Percentiles rank a stretch among this genome's conserved stretches.
Conservation (phyloP, 1,284 basidiomycete genomes). For the Xanthoconium separans region DNA sequence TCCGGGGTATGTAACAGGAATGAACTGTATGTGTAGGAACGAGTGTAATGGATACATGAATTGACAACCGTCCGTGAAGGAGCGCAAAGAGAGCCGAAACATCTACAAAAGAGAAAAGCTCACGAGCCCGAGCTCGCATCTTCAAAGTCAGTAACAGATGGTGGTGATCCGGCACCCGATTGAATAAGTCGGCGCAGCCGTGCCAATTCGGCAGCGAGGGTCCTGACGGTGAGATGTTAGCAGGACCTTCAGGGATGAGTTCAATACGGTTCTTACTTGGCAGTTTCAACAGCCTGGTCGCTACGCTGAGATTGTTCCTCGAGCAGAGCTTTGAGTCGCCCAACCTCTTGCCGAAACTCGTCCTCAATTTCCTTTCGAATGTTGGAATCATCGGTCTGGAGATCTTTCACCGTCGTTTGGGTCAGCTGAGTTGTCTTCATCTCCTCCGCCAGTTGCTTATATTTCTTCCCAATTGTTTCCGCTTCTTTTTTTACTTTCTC, state of each 20-base stretch:
- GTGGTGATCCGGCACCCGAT: conserved; percentile 34
- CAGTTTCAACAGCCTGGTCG: conserved; percentile 55
- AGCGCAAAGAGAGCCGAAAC: conserved; percentile 9
- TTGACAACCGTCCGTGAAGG: conserved; percentile 27
- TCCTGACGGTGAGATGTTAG: conserved; percentile 36
- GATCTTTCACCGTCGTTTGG: conserved; percentile 37
- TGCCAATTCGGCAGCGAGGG: conserved; percentile 58
- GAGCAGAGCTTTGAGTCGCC: conserved; percentile 46
- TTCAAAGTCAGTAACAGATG: conserved; percentile 11
- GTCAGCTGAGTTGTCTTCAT: conserved; percentile 48
- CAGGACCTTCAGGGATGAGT: neutral
- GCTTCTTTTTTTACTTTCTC: conserved; percentile 63
- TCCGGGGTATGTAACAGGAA: conserved; percentile 30
- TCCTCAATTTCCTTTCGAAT: conserved; percentile 51
- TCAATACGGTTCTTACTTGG: conserved; percentile 47
- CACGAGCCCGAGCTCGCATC: conserved; percentile 15
- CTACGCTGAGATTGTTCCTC: conserved; percentile 54
- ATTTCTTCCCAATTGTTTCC: conserved; percentile 64
- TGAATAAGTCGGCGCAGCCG: conserved; percentile 71
- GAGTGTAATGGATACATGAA: conserved; percentile 35
- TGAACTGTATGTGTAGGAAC: conserved; percentile 16
- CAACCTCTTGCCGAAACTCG: conserved; percentile 49
- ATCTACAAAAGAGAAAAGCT: neutral
- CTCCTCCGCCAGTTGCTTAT: conserved; percentile 58
- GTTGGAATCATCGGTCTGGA: conserved; percentile 40